Evolutionary conservation across 306 rosid genomes (phyloP), one percentile per base, ranked within the genome.

Genomic region (Prinsepia uniflora): DNA sequence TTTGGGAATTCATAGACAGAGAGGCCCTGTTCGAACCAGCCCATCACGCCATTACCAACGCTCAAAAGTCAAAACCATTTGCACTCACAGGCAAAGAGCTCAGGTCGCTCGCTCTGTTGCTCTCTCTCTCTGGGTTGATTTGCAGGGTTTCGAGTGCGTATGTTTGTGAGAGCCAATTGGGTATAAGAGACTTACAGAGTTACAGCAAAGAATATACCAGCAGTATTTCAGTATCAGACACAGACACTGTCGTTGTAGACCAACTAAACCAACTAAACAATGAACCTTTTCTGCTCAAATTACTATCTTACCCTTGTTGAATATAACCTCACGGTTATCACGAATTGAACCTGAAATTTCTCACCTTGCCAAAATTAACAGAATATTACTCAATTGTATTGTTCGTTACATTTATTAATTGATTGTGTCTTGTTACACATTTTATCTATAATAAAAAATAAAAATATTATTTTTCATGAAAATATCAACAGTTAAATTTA

Each of bases 61-160:
- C 83, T 84, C 17, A 72, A 76, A 84, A 84, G 82, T 84, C 17
- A 72, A 76, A 84, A 84, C 69, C 96, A 86, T 89, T 80, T 18
- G 14, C 36, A 60, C 17, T 53, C 12, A 71, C 49, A 73, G 18
- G 30, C 49, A 20, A 4, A n/a, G 64, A 17, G 53, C 17, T 64
- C 20, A 9, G 18, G 3, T 1, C 36, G 36, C 3, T 30, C 3
- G 36, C 36, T 30, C 36, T 30, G 36, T 30, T 30, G 1, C 36
- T 42, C 8, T 24, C 30, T 24, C 30, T 24, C 30, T 24, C 30
- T 46, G 17, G 1, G 50, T 10, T 46, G 50, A 10, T 4, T 11
- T 12, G 40, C 12, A 13, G 12, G 59, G 9, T 65, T 65, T 53
- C 9, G 71, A 74, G 72, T 57, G 74, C 72, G 67, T 30, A 45